phyloP scores from a whole-genome alignment of 495 filamentous ascomycete genomes.

The Clavariopsis aquatica region DNA sequence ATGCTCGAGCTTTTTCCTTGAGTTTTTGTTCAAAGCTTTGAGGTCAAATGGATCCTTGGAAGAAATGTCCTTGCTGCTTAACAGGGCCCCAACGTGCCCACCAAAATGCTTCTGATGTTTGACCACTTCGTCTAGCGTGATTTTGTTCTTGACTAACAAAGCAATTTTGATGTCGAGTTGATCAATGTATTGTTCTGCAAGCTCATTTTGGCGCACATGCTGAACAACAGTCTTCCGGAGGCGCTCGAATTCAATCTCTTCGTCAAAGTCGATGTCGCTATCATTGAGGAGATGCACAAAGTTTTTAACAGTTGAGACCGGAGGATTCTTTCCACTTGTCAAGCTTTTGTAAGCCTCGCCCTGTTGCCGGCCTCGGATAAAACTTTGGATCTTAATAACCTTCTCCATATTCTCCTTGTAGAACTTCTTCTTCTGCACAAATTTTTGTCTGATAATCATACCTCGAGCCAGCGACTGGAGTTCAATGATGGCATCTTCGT shows the following conservation, averaged over 20 bases:
- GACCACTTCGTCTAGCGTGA: constrained; percentile 96
- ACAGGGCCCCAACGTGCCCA: constrained; percentile 80
- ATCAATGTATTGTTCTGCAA: constrained; percentile 96
- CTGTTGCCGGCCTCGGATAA: constrained; percentile 88
- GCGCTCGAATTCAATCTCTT: constrained; percentile 91
- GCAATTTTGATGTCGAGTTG: constrained; percentile 99
- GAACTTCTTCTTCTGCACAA: constrained; percentile 80
- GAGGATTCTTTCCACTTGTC: constrained; percentile 95
- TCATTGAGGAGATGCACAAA: constrained; percentile 98
- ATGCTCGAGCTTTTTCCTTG: constrained; percentile 87
- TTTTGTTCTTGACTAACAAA: constrained; percentile 97
- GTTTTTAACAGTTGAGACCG: constrained; percentile 92
- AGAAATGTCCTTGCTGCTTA: constrained; percentile 82
- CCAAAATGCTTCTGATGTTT: constrained; percentile 97
- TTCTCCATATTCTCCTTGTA: constrained; percentile 98
- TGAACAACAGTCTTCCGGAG: constrained; percentile 92
- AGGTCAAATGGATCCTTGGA: constrained; percentile 93
- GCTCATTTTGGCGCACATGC: constrained; percentile 93
- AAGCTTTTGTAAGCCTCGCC: constrained; percentile 96
- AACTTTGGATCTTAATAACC: constrained; percentile 97
- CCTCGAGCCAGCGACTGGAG: constrained; percentile 77
- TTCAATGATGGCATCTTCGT: constrained; percentile 72
- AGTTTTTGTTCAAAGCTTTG: constrained; percentile 95
- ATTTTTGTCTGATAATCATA: constrained; percentile 69
- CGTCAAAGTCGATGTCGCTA: constrained; percentile 97